Evolutionary conservation across 352 stramenopile species (phyloP).

Genomic region (Pythium diclinum): DNA sequence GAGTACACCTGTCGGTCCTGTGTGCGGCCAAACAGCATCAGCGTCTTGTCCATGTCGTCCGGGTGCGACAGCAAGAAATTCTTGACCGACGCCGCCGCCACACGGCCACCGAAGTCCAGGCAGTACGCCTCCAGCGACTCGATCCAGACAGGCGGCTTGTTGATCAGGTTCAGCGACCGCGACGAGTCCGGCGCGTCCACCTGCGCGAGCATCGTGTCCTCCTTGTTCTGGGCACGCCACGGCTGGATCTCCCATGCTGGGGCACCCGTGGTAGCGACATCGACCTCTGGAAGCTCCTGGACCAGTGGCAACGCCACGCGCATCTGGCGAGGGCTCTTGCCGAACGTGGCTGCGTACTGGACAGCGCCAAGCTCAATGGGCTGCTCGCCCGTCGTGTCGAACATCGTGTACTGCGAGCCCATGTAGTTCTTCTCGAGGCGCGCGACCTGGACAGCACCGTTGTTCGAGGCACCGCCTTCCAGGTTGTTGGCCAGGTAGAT

Average conservation of each 20-base stretch:
- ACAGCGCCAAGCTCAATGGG: constrained; percentile 69
- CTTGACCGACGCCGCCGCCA: constrained; percentile 79
- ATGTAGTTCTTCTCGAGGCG: constrained; percentile 88
- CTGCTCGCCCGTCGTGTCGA: constrained; percentile 54
- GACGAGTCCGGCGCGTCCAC: constrained; percentile 64
- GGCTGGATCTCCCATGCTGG: constrained; percentile 56
- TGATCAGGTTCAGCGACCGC: constrained; percentile 72
- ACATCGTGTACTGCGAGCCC: constrained; percentile 86
- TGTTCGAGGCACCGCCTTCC: constrained; percentile 20
- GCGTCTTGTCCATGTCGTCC: constrained; percentile 84
- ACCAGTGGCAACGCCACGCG: constrained; percentile 71
- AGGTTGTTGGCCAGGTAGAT: constrained; percentile 66
- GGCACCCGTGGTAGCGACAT: constrained; percentile 40
- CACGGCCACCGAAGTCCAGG: constrained; percentile 75
- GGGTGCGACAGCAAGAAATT: constrained; percentile 85
- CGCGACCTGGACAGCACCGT: constrained; percentile 43
- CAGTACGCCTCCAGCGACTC: constrained; percentile 86
- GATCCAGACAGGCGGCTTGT: constrained; percentile 87
- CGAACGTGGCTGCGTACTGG: constrained; percentile 84
- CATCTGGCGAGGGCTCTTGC: constrained; percentile 85
- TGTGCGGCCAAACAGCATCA: constrained; percentile 86
- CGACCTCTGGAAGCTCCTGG: constrained; percentile 34
- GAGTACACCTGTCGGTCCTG: constrained; percentile 86
- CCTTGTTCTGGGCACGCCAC: constrained; percentile 56
- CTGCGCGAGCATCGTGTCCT: constrained; percentile 76